Evolutionary conservation across 2,329 filamentous ascomycete genomes (phyloP).

Genomic region (Cadophora sp.): DNA sequence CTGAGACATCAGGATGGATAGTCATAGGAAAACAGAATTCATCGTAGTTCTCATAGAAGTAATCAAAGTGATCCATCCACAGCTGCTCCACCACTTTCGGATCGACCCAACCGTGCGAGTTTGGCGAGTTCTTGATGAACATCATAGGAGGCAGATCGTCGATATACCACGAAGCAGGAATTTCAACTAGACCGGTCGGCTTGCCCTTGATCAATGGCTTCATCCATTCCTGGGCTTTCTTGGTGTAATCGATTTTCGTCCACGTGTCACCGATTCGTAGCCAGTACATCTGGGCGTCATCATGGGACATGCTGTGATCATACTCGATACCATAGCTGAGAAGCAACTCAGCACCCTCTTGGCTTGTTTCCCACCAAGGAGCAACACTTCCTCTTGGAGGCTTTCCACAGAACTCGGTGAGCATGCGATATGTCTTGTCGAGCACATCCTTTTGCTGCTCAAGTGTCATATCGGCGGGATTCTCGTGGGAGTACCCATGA

Average conservation of each 20-base stretch:
- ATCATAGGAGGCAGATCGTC: constrained; percentile 73
- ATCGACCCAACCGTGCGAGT: constrained; percentile 65
- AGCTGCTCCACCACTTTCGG: constrained; percentile 56
- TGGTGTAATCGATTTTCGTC: constrained; percentile 72
- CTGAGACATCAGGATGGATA: constrained; percentile 76
- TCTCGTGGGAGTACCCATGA: constrained; percentile 79
- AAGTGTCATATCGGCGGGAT: constrained; percentile 71
- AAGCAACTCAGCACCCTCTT: constrained; percentile 70
- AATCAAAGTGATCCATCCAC: constrained; percentile 66
- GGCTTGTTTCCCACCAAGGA: constrained; percentile 77
- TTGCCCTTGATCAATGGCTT: constrained; percentile 65
- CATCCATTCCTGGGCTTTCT: constrained; percentile 70
- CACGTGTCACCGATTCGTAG: constrained; percentile 68
- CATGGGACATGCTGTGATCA: constrained; percentile 70
- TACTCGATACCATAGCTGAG: constrained; percentile 73
- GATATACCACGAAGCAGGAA: constrained; percentile 67
- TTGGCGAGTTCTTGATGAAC: constrained; percentile 72
- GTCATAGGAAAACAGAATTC: constrained; percentile 81
- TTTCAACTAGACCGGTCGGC: constrained; percentile 69
- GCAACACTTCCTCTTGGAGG: constrained; percentile 75
- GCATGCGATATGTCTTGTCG: constrained; percentile 74
- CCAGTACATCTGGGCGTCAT: constrained; percentile 71
- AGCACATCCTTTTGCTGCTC: constrained; percentile 80
- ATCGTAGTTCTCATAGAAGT: constrained; percentile 79
- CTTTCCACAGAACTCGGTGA: constrained; percentile 75